Percentiles rank a stretch among this genome's conserved stretches.
These are phyloP conservation scores for Hyaloperonospora brassicae DNA, from an alignment of 352 stramenopile species.

Conservation along the genomic window DNA sequence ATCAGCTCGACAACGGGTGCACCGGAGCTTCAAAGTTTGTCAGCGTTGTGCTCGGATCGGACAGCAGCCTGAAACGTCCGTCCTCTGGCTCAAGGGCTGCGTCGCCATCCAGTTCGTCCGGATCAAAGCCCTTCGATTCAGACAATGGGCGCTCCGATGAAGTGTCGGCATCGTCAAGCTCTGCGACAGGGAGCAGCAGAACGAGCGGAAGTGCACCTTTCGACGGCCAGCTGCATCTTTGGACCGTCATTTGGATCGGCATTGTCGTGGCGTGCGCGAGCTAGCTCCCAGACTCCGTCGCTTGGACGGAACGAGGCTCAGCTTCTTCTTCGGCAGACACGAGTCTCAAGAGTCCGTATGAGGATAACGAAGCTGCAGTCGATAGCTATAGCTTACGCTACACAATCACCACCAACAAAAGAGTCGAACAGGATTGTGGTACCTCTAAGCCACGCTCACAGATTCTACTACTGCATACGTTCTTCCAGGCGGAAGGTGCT, in stretches of 20 bases:
- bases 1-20: constrained; percentile 8
- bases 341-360: too few species aligned
- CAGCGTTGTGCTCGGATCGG: not conserved
- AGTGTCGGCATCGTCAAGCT: not conserved
- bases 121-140: not conserved
- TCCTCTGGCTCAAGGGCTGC: not conserved
- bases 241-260: not conserved
- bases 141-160: not conserved
- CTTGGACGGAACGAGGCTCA: not conserved
- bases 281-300: constrained; percentile 17
- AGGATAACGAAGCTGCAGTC: too few species aligned
- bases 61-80: not conserved
- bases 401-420: too few species aligned
- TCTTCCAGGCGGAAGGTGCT: too few species aligned
- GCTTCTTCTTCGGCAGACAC: too few species aligned
- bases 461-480: too few species aligned
- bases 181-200: not conserved
- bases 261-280: constrained; percentile 4
- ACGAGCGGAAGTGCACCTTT: not conserved
- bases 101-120: not conserved
- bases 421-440: too few species aligned
- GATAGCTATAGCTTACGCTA: too few species aligned
- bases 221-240: not conserved
- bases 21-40: not conserved
- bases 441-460: too few species aligned